Base-by-base conservation (phyloP, 768 basidiomycete genomes). In the Lactarius deliciosus region DNA sequence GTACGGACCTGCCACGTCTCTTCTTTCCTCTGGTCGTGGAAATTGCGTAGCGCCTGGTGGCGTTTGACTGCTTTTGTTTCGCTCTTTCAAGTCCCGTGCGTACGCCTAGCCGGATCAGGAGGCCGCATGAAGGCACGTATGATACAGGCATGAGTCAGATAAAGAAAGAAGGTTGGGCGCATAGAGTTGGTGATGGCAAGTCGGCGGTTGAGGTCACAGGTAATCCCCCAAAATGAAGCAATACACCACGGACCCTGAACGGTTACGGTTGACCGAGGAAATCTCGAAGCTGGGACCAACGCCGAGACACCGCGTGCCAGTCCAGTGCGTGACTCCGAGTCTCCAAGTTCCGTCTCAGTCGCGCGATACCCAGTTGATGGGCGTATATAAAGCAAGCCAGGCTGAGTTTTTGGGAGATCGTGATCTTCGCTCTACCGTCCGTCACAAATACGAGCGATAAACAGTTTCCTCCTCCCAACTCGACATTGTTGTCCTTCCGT, bases 391-490 rank as follows among this genome's bases (percentile, higher is more conserved):
- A 50, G 40, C 40, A 41, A 18, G 40, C 40, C 40, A 40, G 43
- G 3, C 22, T 50, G 47, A 6, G 22, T 22, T 50, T 50, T 25
- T 0, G 5, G n/a, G 5, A 15, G 50, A 50, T 50, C 6, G 50
- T 11, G 50, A 50, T 50, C 22, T 15, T 15, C 22, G 13, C 22
- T 50, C 43, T 25, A 20, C 34, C 28, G 10, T 20, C 22, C n/a
- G 15, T 58, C 15, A 40, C 34, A 50, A 63, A 32, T 34, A 67
- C 50, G 65, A 66, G 47, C 40, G 43, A 45, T n/a, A 43, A 63
- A 38, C 25, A 59, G 40, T 50, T 22, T 55, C 41, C 58, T 34
- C 36, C 58, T 60, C 53, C 58, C 58, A 11, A 28, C 28, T 15
- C 60, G 28, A 40, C 57, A 11, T 41, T 61, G 18, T 22, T 55